Evolutionary conservation across 2,329 filamentous ascomycete species (phyloP).

Genomic region (Penicillium occitanis): DNA sequence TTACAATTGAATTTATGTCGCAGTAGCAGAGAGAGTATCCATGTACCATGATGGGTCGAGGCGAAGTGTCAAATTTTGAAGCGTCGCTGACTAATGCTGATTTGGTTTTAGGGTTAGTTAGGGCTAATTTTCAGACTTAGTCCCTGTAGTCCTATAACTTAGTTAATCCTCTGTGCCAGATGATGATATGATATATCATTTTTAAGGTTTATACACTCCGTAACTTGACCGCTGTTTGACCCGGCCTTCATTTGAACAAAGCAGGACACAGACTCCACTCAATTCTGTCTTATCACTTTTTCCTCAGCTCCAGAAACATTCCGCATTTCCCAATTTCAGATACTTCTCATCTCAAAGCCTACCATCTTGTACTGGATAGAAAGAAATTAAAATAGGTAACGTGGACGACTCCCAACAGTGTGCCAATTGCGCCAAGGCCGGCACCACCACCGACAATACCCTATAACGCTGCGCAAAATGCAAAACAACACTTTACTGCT

Average conservation of each 20-base stretch:
- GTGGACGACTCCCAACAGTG: neutral
- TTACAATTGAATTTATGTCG: neutral
- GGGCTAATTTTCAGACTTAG: neutral
- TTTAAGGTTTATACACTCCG: neutral
- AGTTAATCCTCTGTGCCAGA: neutral
- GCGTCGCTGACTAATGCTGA: neutral
- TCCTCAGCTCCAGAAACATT: neutral
- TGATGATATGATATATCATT: neutral
- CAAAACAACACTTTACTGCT: constrained; percentile 52
- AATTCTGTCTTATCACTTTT: neutral
- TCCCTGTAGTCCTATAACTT: too few relatives aligned
- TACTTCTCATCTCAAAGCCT: neutral
- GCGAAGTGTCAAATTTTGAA: neutral
- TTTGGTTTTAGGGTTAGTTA: neutral
- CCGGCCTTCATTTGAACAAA: neutral
- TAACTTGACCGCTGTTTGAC: neutral
- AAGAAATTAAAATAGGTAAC: neutral
- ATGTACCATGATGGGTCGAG: neutral
- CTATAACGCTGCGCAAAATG: constrained; percentile 49
- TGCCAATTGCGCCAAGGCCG: neutral
- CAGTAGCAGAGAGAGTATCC: neutral
- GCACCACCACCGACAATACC: neutral
- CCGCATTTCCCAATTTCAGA: neutral
- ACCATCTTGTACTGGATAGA: neutral
- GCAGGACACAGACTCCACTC: neutral